Evolutionary conservation across 305 asterid species (phyloP).

Genomic region (Fraxinus velutina): DNA sequence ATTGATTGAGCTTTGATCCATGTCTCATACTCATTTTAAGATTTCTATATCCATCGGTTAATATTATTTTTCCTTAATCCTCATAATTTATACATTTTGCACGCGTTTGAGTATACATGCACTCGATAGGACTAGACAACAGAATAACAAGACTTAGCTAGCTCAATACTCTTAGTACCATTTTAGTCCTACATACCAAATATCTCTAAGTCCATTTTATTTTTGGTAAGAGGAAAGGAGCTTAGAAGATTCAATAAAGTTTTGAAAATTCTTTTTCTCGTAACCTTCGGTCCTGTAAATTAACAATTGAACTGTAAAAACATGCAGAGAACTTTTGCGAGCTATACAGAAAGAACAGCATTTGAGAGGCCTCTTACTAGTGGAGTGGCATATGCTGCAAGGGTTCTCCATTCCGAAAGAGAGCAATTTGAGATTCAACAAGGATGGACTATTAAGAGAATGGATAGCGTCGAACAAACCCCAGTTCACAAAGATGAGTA

Average conservation of each 20-base stretch:
- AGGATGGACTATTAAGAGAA: conserved; percentile 90
- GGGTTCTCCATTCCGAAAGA: conserved; percentile 80
- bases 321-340: conserved; percentile 70
- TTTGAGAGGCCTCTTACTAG: conserved; percentile 97
- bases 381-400: conserved; percentile 96
- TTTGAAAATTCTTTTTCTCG: neutral
- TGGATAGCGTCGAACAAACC: conserved; percentile 70
- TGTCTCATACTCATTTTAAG: neutral
- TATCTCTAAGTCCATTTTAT: neutral
- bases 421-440: conserved; percentile 76
- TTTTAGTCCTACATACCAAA: neutral
- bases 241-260: neutral
- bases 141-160: neutral
- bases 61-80: neutral
- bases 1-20: neutral
- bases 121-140: neutral
- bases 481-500: conserved; percentile 87
- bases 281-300: conserved; percentile 5
- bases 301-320: conserved; percentile 13
- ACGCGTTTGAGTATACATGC: neutral
- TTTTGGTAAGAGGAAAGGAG: conserved; percentile 12
- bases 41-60: neutral
- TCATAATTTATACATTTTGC: neutral
- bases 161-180: neutral
- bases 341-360: conserved; percentile 80